Conservation (phyloP, 139 green algal species). For the Pseudopediastrum boryanum region DNA sequence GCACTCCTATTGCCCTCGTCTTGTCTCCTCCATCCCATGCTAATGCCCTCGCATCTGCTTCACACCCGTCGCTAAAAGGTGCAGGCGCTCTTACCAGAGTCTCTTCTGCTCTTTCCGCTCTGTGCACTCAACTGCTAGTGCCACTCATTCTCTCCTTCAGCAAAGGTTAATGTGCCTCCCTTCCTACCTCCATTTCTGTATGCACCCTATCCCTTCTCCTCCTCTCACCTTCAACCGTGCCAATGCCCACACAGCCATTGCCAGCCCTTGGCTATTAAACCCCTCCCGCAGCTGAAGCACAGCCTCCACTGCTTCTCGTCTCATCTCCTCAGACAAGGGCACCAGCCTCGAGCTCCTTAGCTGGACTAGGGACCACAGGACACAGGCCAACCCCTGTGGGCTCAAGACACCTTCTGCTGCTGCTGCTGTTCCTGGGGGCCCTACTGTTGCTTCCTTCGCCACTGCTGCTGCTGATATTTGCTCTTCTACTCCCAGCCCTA, state of each 20-base stretch:
- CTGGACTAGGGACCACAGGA: neutral
- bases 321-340: neutral
- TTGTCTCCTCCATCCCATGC: too few relatives aligned
- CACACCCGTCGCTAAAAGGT: too few relatives aligned
- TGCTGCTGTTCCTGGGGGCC: neutral
- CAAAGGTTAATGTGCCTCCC: too few relatives aligned
- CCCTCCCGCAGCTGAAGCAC: too few relatives aligned
- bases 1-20: too few relatives aligned
- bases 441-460: neutral
- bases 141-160: too few relatives aligned
- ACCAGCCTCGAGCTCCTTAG: neutral
- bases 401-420: neutral
- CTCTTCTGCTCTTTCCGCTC: too few relatives aligned
- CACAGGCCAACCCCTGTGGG: neutral
- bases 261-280: neutral
- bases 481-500: neutral
- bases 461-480: neutral
- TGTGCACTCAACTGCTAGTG: too few relatives aligned
- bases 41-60: too few relatives aligned
- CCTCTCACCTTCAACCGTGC: constrained; percentile 25
- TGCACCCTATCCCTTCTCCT: too few relatives aligned
- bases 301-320: neutral
- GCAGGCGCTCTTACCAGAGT: too few relatives aligned
- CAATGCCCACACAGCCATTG: constrained; percentile 28
- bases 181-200: too few relatives aligned